Evolutionary conservation across 2,329 filamentous ascomycete species (phyloP).

Genomic region (Penicillium sp.): DNA sequence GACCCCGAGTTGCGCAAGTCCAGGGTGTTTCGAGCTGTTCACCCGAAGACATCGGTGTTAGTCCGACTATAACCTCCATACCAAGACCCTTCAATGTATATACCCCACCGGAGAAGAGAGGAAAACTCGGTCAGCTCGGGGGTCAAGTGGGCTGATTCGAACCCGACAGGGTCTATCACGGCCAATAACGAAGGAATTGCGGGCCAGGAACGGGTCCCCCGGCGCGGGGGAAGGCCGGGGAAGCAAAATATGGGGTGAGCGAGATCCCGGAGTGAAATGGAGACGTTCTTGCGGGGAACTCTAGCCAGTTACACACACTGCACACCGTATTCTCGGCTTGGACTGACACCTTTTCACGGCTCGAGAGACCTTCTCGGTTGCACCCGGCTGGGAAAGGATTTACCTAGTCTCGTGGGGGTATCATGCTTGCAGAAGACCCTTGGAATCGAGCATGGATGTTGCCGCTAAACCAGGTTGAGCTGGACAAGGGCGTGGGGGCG

Average conservation of each 20-base stretch:
- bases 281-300: conserved; percentile 3
- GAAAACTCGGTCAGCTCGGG: conserved; percentile 3
- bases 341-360: background rate
- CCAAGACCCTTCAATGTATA: background rate
- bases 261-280: background rate
- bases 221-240: conserved; percentile 9
- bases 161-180: background rate
- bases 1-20: background rate
- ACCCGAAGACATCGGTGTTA: conserved; percentile 2
- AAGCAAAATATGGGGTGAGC: conserved; percentile 2
- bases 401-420: conserved; percentile 1
- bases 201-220: background rate
- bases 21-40: background rate
- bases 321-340: background rate
- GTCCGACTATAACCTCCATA: conserved; percentile 8
- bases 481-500: background rate
- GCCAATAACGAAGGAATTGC: conserved; percentile 2
- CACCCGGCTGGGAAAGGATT: background rate
- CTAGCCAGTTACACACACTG: background rate
- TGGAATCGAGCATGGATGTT: background rate
- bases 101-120: background rate
- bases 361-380: background rate
- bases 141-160: background rate
- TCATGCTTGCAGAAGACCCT: background rate
- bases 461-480: background rate